Base-by-base conservation (phyloP, 345 rosid genomes). In the Pseudoturritis turrita region DNA sequence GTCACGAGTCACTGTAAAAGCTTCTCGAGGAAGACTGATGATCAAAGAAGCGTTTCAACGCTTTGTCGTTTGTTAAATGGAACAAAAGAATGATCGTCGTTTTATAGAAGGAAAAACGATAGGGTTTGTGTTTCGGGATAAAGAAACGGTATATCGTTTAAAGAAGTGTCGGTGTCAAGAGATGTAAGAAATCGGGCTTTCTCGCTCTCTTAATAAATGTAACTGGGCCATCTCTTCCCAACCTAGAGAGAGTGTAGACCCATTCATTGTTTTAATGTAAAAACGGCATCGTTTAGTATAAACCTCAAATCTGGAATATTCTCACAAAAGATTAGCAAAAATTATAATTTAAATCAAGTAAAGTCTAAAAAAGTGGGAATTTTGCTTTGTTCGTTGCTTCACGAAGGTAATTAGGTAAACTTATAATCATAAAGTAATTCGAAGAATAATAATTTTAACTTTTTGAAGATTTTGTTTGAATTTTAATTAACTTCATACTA, bases 351-450 rank as follows among this genome's bases (percentile, higher is more conserved):
- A 29, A 43, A 45, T 62, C 1, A 28, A 39, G 2, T n/a, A 8
- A 51, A 26, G 54, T 49, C 45, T 39, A 3, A 0, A n/a, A 66
- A 57, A 65, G 49, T 59, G 56, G 54, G 23, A 58, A 41, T n/a
- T n/a, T 26, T 74, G 66, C n/a, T 49, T 74, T 74, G 60, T 65
- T 74, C 68, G 68, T 74, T 74, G 68, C 73, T 67, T 74, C 65
- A 22, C 36, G 0, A 70, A 12, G 37, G 43, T 10, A 65, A 35
- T 39, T 28, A 61, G 22, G 64, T 22, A 55, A n/a, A n/a, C n/a
- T 1, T 33, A 17, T 17, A 56, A 57, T 12, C 28, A 19, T 13
- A 35, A 19, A 35, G 43, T 6, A 28, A 28, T 28, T 53, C 59
- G 19, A 26, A 14, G 31, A 45, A 2, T 17, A 45, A 9, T 33